These are phyloP conservation scores for Dipteronia sinensis DNA, from an alignment of 345 rosid species.

Conservation along the genomic window DNA sequence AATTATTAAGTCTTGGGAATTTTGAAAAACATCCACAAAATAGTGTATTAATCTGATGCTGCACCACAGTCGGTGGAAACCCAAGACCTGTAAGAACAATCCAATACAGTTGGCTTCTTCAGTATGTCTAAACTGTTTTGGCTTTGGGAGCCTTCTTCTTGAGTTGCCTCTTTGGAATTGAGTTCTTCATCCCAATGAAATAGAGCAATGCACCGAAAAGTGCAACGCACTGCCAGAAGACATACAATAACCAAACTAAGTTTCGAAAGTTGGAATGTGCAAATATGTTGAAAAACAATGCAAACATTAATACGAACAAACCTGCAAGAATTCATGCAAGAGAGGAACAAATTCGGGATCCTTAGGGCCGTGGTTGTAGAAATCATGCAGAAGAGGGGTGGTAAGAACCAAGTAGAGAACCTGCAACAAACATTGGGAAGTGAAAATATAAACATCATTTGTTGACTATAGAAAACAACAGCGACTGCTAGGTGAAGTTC, in stretches of 20 bases:
- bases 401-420: conserved; percentile 57
- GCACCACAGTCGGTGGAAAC: conserved; percentile 9
- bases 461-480: no score
- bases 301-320: conserved; percentile 20
- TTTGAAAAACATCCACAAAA: neutral
- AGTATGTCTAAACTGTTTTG: conserved; percentile 46
- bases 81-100: neutral
- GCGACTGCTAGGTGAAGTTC: neutral
- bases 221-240: conserved; percentile 62
- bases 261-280: neutral
- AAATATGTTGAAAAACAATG: neutral
- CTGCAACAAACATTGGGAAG: conserved; percentile 31
- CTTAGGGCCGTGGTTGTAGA: conserved; percentile 66
- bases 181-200: conserved; percentile 87
- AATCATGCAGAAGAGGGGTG: conserved; percentile 76
- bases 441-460: no score
- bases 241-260: neutral
- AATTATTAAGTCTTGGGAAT: neutral
- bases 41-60: conserved; percentile 8
- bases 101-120: neutral
- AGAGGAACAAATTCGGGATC: conserved; percentile 48
- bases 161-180: conserved; percentile 55
- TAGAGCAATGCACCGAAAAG: conserved; percentile 85
- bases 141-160: conserved; percentile 66
- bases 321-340: conserved; percentile 71